Conservation (phyloP, 352 stramenopile genomes). For the Phytopythium cucurbitacearum region DNA sequence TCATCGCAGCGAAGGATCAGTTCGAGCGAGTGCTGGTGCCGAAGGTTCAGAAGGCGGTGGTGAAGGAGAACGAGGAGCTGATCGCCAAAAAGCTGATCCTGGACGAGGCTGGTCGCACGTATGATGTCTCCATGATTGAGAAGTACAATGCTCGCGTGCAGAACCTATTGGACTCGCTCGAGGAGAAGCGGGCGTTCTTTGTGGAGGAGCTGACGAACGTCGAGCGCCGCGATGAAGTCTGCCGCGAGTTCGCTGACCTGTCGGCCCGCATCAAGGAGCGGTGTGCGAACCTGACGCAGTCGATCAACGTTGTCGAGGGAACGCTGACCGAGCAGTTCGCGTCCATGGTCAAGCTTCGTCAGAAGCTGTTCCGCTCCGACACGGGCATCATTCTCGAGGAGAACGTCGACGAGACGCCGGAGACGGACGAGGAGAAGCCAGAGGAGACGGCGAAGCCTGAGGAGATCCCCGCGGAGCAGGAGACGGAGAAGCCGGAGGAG, state of each 20-base stretch:
- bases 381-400: slow-evolving; percentile 39
- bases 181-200: slow-evolving; percentile 74
- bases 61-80: slow-evolving; percentile 80
- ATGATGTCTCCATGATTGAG: slow-evolving; percentile 68
- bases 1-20: slow-evolving; percentile 58
- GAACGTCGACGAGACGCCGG: slow-evolving; percentile 15
- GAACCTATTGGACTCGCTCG: slow-evolving; percentile 58
- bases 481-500: slow-evolving; percentile 1
- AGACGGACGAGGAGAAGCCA: not conserved
- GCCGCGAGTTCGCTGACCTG: slow-evolving; percentile 69
- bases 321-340: slow-evolving; percentile 74
- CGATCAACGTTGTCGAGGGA: slow-evolving; percentile 74
- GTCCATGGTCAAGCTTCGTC: slow-evolving; percentile 69
- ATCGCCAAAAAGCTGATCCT: slow-evolving; percentile 75
- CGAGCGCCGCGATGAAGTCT: slow-evolving; percentile 72
- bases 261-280: slow-evolving; percentile 76
- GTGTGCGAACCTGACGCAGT: slow-evolving; percentile 63
- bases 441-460: slow-evolving; percentile 3
- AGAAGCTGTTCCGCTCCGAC: slow-evolving; percentile 65
- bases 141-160: slow-evolving; percentile 67
- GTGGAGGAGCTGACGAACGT: slow-evolving; percentile 70
- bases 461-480: slow-evolving; percentile 2
- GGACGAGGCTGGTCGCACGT: slow-evolving; percentile 43
- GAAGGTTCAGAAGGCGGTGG: slow-evolving; percentile 64
- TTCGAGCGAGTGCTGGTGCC: slow-evolving; percentile 69